A percentile compares a stretch with the other conserved stretches of the same genome.
phyloP scores from a whole-genome alignment of 257 asterid genomes.

The Lantana camara region DNA sequence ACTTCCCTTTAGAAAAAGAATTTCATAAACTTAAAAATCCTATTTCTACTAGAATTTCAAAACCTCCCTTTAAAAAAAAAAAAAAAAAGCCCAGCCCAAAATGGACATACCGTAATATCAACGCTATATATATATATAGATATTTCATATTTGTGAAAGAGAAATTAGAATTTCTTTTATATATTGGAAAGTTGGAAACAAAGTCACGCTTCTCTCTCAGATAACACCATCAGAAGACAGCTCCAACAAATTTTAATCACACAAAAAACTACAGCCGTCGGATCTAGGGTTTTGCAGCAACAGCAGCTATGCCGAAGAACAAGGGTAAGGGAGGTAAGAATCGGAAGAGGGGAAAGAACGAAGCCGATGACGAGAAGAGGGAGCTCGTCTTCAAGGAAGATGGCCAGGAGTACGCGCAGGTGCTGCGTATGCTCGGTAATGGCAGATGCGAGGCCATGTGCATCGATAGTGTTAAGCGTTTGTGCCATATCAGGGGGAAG shows the following conservation, averaged over 20 bases:
- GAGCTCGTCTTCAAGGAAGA: constrained; percentile 95
- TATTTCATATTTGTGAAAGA: background rate
- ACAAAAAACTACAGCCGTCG: constrained; percentile 23
- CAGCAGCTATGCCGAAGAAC: constrained; percentile 82
- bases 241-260: background rate
- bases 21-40: no score
- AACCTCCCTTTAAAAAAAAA: no score
- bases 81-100: no score
- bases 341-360: constrained; percentile 96
- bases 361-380: constrained; percentile 92
- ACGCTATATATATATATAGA: background rate
- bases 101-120: constrained; percentile 14
- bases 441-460: constrained; percentile 93
- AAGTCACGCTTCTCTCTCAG: background rate
- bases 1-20: no score
- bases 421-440: constrained; percentile 84
- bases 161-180: background rate
- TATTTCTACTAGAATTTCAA: no score
- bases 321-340: constrained; percentile 99
- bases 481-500: constrained; percentile 94
- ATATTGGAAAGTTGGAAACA: background rate
- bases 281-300: constrained; percentile 46
- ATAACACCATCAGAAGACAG: background rate
- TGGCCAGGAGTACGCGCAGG: constrained; percentile 97
- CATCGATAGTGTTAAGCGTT: constrained; percentile 82